Conservation (phyloP, 352 stramenopile species). For the Phytophthora melonis region DNA sequence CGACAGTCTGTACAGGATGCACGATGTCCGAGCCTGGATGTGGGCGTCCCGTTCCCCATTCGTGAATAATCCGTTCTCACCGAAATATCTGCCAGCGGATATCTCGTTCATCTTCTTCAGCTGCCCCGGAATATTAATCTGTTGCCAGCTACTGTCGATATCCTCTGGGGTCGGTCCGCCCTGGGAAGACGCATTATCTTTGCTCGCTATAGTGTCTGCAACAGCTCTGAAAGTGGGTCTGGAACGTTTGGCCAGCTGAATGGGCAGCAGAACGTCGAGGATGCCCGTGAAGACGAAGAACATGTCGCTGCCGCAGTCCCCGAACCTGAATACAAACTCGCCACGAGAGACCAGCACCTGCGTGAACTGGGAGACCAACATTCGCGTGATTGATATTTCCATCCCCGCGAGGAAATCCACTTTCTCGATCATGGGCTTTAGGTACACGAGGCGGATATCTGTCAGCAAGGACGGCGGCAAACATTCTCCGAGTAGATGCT, state of each 20-base stretch:
- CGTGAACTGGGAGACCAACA: slow-evolving; percentile 70
- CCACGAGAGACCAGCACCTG: slow-evolving; percentile 56
- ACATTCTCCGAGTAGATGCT: slow-evolving; percentile 59
- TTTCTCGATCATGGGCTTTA: slow-evolving; percentile 70
- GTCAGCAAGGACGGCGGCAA: slow-evolving; percentile 64
- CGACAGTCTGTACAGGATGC: slow-evolving; percentile 1
- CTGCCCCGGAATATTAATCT: background rate
- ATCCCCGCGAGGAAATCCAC: slow-evolving; percentile 62
- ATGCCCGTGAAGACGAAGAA: slow-evolving; percentile 63
- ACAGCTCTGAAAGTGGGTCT: background rate
- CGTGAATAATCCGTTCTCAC: background rate
- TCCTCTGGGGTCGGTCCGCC: background rate
- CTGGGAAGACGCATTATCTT: background rate
- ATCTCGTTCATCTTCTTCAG: slow-evolving; percentile 7
- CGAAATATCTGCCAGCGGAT: background rate
- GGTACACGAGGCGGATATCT: slow-evolving; percentile 66
- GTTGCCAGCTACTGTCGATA: background rate
- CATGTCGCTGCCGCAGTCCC: slow-evolving; percentile 55
- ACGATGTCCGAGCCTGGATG: slow-evolving; percentile 3
- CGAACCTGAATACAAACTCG: slow-evolving; percentile 48
- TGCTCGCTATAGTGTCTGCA: background rate
- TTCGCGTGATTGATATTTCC: slow-evolving; percentile 58
- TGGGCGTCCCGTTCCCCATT: background rate
- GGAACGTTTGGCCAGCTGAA: background rate
- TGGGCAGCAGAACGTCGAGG: slow-evolving; percentile 48